A percentile compares a stretch with the other conserved stretches of the same genome.
Evolutionary conservation across 495 filamentous ascomycete species (phyloP).

Genomic region (Daldinia grandis): DNA sequence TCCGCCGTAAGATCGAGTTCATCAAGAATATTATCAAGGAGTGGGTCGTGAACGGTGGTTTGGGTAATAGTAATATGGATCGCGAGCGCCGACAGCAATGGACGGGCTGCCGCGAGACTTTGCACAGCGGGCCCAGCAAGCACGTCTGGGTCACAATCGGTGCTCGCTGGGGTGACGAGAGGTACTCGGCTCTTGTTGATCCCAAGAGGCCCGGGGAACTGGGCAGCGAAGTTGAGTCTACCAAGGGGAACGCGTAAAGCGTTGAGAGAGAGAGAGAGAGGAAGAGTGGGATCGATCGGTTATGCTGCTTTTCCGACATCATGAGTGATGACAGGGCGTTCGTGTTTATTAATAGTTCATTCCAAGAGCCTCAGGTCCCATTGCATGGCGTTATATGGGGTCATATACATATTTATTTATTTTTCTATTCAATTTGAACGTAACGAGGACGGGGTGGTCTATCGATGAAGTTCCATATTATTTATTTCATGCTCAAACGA

Average conservation of each 20-base stretch:
- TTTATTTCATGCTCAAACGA: neutral
- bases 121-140: slow-evolving; percentile 66
- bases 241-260: slow-evolving; percentile 18
- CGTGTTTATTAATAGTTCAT: slow-evolving; percentile 27
- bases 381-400: slow-evolving; percentile 39
- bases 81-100: slow-evolving; percentile 66
- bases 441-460: neutral
- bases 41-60: slow-evolving; percentile 75
- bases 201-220: slow-evolving; percentile 58
- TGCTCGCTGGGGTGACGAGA: slow-evolving; percentile 74
- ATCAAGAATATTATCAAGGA: slow-evolving; percentile 72
- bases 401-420: slow-evolving; percentile 15
- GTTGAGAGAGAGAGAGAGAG: too few relatives aligned
- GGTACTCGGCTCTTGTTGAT: slow-evolving; percentile 60
- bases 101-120: slow-evolving; percentile 72
- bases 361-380: slow-evolving; percentile 16
- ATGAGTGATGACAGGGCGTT: slow-evolving; percentile 38
- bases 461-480: neutral
- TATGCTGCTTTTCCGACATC: neutral
- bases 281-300: neutral
- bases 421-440: slow-evolving; percentile 1
- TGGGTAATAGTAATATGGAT: slow-evolving; percentile 67
- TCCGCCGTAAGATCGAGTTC: slow-evolving; percentile 81
- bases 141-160: slow-evolving; percentile 88
- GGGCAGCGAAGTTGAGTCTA: slow-evolving; percentile 56